These are phyloP conservation scores for Kwoniella europaea DNA, from an alignment of 768 basidiomycete genomes.

Conservation along the genomic window DNA sequence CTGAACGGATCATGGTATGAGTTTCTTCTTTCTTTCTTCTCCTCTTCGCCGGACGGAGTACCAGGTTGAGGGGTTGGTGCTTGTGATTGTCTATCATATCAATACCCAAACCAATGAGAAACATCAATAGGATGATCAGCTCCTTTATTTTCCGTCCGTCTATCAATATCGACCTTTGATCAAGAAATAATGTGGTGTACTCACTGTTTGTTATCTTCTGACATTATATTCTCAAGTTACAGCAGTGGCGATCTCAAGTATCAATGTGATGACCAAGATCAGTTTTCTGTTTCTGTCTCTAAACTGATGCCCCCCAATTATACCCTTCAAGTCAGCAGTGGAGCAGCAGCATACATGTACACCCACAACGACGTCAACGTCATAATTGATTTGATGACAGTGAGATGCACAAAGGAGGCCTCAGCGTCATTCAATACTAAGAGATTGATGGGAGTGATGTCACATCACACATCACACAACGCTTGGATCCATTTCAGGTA, in stretches of 20 bases:
- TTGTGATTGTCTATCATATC: neutral
- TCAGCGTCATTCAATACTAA: constrained; percentile 18
- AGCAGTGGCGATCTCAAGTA: too few relatives aligned
- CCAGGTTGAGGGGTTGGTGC: neutral
- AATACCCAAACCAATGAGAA: too few relatives aligned
- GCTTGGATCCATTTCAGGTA: neutral
- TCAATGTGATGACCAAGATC: neutral
- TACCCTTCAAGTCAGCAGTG: neutral
- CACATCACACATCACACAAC: constrained; percentile 11
- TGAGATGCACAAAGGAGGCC: constrained; percentile 7
- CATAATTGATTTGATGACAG: constrained; percentile 14
- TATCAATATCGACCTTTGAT: too few relatives aligned
- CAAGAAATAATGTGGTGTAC: too few relatives aligned
- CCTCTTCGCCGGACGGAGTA: constrained; percentile 9
- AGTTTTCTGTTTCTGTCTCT: neutral
- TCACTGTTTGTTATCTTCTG: too few relatives aligned
- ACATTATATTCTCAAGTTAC: too few relatives aligned
- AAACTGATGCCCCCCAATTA: neutral
- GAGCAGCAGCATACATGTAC: neutral
- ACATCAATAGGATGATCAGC: too few relatives aligned
- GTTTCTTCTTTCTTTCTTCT: constrained; percentile 3
- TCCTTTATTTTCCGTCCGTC: too few relatives aligned
- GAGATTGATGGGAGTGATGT: constrained; percentile 15
- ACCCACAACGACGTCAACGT: constrained; percentile 1
- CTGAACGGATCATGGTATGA: constrained; percentile 12